These are phyloP conservation scores for Climacium dendroides DNA, from an alignment of 225 moss, liverwort and hornwort genomes.

Conservation along the genomic window DNA sequence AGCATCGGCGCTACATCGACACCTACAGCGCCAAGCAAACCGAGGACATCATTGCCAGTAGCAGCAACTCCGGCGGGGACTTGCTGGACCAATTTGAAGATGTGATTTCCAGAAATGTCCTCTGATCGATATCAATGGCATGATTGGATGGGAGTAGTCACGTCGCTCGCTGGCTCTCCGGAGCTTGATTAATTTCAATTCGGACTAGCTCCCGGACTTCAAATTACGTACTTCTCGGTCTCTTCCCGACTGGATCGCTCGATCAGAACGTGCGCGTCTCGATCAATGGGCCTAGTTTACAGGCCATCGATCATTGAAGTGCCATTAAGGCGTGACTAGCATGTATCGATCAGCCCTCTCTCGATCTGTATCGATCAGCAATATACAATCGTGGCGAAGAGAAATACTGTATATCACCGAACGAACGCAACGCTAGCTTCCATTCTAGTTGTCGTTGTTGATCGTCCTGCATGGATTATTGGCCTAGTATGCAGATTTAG, in stretches of 20 bases:
- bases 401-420: neutral
- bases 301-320: neutral
- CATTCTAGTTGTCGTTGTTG: no score
- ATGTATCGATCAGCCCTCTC: neutral
- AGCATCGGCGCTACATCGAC: conserved; percentile 59
- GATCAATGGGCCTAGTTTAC: no score
- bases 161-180: neutral
- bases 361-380: neutral
- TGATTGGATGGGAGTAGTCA: neutral
- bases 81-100: conserved; percentile 76
- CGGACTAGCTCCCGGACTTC: neutral
- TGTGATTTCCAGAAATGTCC: conserved; percentile 47
- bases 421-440: neutral
- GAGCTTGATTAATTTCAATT: neutral
- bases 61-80: conserved; percentile 47
- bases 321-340: neutral
- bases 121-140: neutral
- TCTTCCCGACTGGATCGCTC: neutral
- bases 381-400: no score
- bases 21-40: conserved; percentile 65
- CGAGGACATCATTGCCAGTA: conserved; percentile 44
- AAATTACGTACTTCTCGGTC: neutral
- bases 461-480: neutral
- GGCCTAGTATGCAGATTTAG: neutral
- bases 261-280: neutral